Conservation (phyloP, 2,329 filamentous ascomycete genomes). For the Epichloe scottii region DNA sequence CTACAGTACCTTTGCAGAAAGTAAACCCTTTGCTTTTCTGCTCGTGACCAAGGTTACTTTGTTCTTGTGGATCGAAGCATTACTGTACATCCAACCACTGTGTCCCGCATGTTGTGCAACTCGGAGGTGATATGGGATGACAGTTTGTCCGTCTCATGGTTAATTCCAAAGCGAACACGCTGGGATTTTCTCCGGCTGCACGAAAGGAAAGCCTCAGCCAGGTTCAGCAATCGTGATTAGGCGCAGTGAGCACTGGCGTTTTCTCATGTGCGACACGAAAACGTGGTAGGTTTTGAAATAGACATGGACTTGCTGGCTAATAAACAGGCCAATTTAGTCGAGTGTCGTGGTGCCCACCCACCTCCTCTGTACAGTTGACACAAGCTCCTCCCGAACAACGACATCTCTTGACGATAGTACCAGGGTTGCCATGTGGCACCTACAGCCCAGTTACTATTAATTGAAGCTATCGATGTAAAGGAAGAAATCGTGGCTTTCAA, state of each 20-base stretch:
- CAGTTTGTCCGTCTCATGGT: not conserved
- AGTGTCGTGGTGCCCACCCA: not conserved
- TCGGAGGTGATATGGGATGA: not conserved
- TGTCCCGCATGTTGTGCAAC: not conserved
- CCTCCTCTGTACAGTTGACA: not conserved
- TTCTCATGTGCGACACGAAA: not conserved
- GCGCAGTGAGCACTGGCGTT: not conserved
- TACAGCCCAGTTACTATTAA: not conserved
- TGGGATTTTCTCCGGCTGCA: not conserved
- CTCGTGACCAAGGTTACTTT: not conserved
- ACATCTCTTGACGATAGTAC: not conserved
- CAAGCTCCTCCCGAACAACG: not conserved
- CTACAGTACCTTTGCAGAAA: not conserved
- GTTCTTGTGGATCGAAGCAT: not conserved
- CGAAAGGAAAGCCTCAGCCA: not conserved
- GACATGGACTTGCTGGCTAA: too few relatives aligned
- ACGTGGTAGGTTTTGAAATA: not conserved
- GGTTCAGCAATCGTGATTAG: not conserved
- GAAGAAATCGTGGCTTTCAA: not conserved
- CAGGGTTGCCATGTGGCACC: slow-evolving; percentile 4
- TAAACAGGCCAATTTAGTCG: too few relatives aligned
- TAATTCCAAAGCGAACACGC: not conserved
- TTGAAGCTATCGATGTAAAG: not conserved
- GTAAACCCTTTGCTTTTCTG: not conserved
- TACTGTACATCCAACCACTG: not conserved